Evolutionary conservation across 2,329 filamentous ascomycete genomes (phyloP), one percentile per base, ranked within the genome.

Genomic region (Rosellinia necatrix): DNA sequence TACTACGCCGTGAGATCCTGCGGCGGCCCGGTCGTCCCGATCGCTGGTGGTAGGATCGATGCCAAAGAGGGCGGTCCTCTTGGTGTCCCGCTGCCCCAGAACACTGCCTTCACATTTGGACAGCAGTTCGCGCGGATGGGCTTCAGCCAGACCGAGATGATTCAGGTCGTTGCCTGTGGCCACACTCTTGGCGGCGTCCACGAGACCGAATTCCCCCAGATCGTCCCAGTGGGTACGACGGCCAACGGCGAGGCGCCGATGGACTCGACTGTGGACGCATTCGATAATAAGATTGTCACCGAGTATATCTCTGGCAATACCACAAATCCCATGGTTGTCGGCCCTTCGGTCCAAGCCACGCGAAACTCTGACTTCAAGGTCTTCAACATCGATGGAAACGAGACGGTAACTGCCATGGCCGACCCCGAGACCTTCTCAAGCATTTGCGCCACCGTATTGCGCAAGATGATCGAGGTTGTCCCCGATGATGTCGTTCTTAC

Each of bases 151-250:
- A 68, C 74, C 13, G 81, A 86, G 61, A 86, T 86, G 82, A 84
- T 87, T 37, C 77, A 82, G 64, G 72, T 84, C 21, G 78, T 78
- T 1, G 83, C 83, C 8, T 87, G 84, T 65, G 84, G 84, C 2
- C 84, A 87, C 66, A 81, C 81, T 0, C 68, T 87, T 19, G 84
- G 84, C 19, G 81, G 83, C 13, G 83, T 86, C 6, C 84, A 87
- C 68, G 72, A 74, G 22, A 65, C 67, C 8, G 75, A 84, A 59
- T 84, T 84, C 58, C 79, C 81, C 0, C 71, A 77, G 7, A 78
- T 86, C 37, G 78, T 84, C 1, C 73, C 78, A 1, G 57, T 71
- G 2, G 77, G 76, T 4, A 72, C 72, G 4, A 72, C 71, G 9
- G 65, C 72, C 7, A 74, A 81, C 50, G 80, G 76, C 17, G 72